Conservation (phyloP, 768 basidiomycete species). For the Dendrothele bispora region DNA sequence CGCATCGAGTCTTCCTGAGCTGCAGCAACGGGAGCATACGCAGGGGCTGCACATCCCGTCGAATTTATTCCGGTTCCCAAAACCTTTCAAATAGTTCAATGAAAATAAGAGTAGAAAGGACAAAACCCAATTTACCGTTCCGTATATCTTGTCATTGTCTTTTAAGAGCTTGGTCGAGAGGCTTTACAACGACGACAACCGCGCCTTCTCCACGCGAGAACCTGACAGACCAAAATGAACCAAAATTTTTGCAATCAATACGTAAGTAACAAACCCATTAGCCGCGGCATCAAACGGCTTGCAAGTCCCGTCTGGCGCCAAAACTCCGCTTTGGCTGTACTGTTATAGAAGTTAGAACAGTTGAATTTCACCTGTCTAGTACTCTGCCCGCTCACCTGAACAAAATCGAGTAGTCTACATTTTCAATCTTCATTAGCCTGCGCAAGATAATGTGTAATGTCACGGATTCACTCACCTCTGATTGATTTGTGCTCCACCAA, state of each 20-base stretch:
- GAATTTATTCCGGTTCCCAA: conserved; percentile 39
- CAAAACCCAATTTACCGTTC: conserved; percentile 25
- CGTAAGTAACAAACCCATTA: conserved; percentile 24
- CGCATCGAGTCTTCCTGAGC: conserved; percentile 38
- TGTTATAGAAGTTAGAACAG: conserved; percentile 23
- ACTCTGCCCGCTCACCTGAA: conserved; percentile 26
- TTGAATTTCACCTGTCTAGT: neutral
- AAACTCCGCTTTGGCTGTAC: conserved; percentile 36
- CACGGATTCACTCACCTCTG: conserved; percentile 37
- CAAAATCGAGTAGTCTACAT: conserved; percentile 23
- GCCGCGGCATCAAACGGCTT: conserved; percentile 34
- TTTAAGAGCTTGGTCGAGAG: conserved; percentile 33
- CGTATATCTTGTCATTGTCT: conserved; percentile 41
- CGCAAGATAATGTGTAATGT: no score
- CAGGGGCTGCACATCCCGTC: conserved; percentile 35
- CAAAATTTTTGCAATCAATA: neutral
- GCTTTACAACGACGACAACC: conserved; percentile 39
- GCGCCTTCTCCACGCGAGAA: conserved; percentile 40
- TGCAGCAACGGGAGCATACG: conserved; percentile 35
- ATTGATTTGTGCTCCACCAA: conserved; percentile 44
- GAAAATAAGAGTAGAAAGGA: neutral
- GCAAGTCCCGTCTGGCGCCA: conserved; percentile 35
- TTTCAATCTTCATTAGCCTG: no score
- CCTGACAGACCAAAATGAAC: conserved; percentile 16
- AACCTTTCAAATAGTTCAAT: conserved; percentile 27